Base-by-base conservation (phyloP, 495 filamentous ascomycete species). In the Penicillium cinerascens region DNA sequence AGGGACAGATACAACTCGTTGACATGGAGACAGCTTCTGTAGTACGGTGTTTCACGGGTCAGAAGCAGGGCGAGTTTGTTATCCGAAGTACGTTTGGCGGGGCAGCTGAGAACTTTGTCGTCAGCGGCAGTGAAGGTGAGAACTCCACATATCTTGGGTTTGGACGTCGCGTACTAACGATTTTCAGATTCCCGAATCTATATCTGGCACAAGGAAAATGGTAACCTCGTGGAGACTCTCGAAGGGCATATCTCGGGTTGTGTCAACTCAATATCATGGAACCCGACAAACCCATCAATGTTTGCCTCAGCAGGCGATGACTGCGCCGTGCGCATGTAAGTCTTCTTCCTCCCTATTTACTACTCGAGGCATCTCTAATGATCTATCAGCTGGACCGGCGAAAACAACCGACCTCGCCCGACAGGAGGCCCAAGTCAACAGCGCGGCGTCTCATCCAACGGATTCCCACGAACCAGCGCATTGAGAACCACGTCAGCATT, bases 221-320 rank as follows among this genome's bases (percentile, higher is more conserved):
- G 87, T 3, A 75, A 74, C 2, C 76, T 87, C 4, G 82, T 98
- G 6, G 87, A 89, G 59, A 84, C 78, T 27, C 72, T 96, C 16
- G 81, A 86, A 13, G 92, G 85, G 0, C 92, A 97, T 56, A 68
- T 66, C 0, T 75, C 80, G 7, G 86, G 89, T 10, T 87, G 82
- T 47, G 92, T 95, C 47, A 98, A 96, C 69, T 79, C 89, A n/a
- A 87, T 95, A 29, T 79, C 87, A 6, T 98, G 93, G 93, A 95
- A 92, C 58, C 91, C 92, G 1, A 74, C 72, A 3, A 78, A 96
- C 65, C 85, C 90, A 4, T 80, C 80, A 53, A 86, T 96, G 79
- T 95, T 96, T 68, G 93, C 91, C 7, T 89, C 90, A 10, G 91
- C 88, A 52, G 92, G 93, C 4, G 93, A 98, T 65, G 93, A 98